Evolutionary conservation across 176 grass and related monocot genomes (phyloP).

Genomic region (Phoenix roebelenii): DNA sequence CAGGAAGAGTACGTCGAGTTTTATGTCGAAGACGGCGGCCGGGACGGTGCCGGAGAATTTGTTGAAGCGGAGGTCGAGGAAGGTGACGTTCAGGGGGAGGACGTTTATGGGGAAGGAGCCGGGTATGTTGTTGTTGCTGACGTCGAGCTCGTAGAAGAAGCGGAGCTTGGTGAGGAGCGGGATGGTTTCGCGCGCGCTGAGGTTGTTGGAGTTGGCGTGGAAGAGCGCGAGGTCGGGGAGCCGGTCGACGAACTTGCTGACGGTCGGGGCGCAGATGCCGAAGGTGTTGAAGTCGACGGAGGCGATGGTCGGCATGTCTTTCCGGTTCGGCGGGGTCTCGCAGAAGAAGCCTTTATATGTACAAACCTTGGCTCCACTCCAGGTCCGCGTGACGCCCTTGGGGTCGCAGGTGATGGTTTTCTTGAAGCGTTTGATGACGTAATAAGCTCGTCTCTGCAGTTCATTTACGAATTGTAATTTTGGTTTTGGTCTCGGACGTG

Average conservation of each 20-base stretch:
- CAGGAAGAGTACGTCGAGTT: conserved; percentile 55
- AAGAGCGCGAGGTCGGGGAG: conserved; percentile 74
- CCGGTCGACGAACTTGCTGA: conserved; percentile 47
- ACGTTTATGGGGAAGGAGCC: conserved; percentile 40
- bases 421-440: conserved; percentile 74
- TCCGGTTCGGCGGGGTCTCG: conserved; percentile 26
- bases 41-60: conserved; percentile 32
- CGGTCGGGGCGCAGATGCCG: conserved; percentile 29
- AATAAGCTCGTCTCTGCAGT: conserved; percentile 29
- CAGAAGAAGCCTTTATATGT: conserved; percentile 73
- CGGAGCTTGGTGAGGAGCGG: conserved; percentile 32
- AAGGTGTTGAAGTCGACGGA: conserved; percentile 85
- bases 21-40: conserved; percentile 28
- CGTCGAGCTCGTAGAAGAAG: conserved; percentile 76
- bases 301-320: conserved; percentile 26
- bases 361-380: conserved; percentile 37
- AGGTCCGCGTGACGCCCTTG: conserved; percentile 20
- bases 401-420: conserved; percentile 49
- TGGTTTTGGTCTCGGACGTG: conserved; percentile 2
- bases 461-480: conserved; percentile 19
- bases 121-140: conserved; percentile 65
- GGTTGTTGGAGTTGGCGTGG: conserved; percentile 85
- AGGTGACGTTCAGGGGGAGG: conserved; percentile 34
- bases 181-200: conserved; percentile 21
- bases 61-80: conserved; percentile 89